Evolutionary conservation across 2,329 filamentous ascomycete species (phyloP), one percentile per base, ranked within the genome.

Genomic region (Pseudophaeomoniella oleicola): DNA sequence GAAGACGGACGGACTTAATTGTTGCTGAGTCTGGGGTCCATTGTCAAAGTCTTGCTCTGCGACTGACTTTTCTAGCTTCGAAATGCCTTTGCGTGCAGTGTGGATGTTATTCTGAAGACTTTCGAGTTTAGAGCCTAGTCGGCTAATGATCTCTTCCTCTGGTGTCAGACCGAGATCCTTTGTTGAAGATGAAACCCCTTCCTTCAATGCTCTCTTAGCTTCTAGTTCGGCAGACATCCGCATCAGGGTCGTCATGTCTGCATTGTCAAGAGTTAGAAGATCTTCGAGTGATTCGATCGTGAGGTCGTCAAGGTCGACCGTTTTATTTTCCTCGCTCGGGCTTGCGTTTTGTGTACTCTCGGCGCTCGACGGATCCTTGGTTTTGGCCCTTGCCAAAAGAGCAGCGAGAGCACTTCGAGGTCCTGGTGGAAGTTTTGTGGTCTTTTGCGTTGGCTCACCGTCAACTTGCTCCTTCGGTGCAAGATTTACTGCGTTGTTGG

Each of bases 281-380:
- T 56, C 52, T 36, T 62, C 54, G 13, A 66, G 54, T 13, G 59
- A 64, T 36, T 63, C 58, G 30, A 66, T 54, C 2, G 62, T 66
- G 41, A 59, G 58, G 38, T 64, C 61, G 10, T 61, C 59, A 4
- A 62, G 42, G 10, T 53, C 50, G 13, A 63, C 44, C 1, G 50
- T 46, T 14, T 60, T 54, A 18, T 55, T 56, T 35, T 58, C 50
- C 16, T 43, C 41, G 31, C 37, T 36, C 31, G 30, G 11, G 16
- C 42, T 40, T 6, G 37, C 27, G 29, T 16, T 19, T 6, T 19
- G 17, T 4, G 17, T 30, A 5, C 16, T 12, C 18, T 32, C n/a
- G n/a, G 22, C 40, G 35, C n/a, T 39, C 39, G 16, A 22, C 32
- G 16, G 39, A 39, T 15, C 34, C 16, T 42, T 42, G 29, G 55